Conservation (phyloP, 306 rosid species). For the Malus sylvestris region DNA sequence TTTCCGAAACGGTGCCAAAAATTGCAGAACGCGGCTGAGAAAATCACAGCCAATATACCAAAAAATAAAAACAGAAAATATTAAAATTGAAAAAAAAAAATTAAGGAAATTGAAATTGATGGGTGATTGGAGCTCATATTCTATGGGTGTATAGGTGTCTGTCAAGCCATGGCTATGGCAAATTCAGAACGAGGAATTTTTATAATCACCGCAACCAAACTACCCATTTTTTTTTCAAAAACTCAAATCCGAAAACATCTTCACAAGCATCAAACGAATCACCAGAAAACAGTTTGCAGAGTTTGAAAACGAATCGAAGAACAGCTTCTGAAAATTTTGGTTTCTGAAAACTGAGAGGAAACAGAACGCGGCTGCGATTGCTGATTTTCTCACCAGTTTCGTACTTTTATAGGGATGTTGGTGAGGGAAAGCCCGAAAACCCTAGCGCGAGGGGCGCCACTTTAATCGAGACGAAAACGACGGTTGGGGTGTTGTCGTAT, state of each 20-base stretch:
- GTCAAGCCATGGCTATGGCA: conserved; percentile 83
- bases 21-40: background rate
- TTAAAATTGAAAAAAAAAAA: background rate
- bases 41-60: too few species aligned
- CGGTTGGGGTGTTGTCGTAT: background rate
- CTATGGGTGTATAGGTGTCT: conserved; percentile 99
- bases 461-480: background rate
- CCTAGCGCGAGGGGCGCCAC: background rate
- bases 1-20: background rate
- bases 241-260: too few species aligned
- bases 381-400: background rate
- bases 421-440: background rate
- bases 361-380: background rate
- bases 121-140: conserved; percentile 62
- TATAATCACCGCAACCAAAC: conserved; percentile 76
- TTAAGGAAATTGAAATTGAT: background rate
- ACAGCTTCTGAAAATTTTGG: background rate
- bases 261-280: background rate
- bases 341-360: background rate
- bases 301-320: background rate
- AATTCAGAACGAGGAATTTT: conserved; percentile 95
- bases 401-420: background rate
- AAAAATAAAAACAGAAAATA: fast-evolving
- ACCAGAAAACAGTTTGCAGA: background rate
- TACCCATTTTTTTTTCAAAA: background rate